Evolutionary conservation across 2,329 filamentous ascomycete genomes (phyloP), one percentile per base, ranked within the genome.

Genomic region (Pseudogymnoascus sp.): DNA sequence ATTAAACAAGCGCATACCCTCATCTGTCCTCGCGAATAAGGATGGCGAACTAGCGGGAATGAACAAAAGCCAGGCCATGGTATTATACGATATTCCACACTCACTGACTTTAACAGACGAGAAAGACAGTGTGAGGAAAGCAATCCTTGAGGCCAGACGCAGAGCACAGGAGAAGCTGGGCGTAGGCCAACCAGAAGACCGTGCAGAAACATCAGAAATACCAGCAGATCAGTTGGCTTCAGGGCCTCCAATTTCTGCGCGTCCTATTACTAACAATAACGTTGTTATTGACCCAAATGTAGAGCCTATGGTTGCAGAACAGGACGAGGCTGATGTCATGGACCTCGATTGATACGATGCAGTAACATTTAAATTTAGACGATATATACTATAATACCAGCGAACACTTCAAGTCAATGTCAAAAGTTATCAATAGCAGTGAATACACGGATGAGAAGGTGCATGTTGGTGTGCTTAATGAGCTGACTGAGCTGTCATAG

Each of bases 21-120:
- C 77, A 41, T 81, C 85, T 15, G 71, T 95, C 45, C 79, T 92
- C 5, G 76, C 81, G 69, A 77, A 81, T 69, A 70, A 74, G 58
- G 76, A 82, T 3, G 78, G 78, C 62, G 76, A 82, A 67, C 72
- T 82, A 34, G 82, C 79, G 3, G 79, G 79, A 64, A 83, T 82
- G 57, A 69, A 67, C 35, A 65, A 70, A 56, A 39, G 37, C 62
- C 59, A 73, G 83, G 76, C 94, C 81, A 71, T 97, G 63, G 88
- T 99, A 13, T 81, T 97, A 35, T 97, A 97, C 74, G 82, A 79
- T 63, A 84, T 94, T 57, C 91, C 92, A 5, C 79, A 80, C 55
- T 91, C 89, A 13, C 73, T 96, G 64, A 86, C 83, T 0, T 81
- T 95, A 18, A 84, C 90, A 0, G 80, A 84, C 70, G 85, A 89